Evolutionary conservation across 1,284 basidiomycete genomes (phyloP), one percentile per base, ranked within the genome.

Genomic region (Pyrrhoderma noxium): DNA sequence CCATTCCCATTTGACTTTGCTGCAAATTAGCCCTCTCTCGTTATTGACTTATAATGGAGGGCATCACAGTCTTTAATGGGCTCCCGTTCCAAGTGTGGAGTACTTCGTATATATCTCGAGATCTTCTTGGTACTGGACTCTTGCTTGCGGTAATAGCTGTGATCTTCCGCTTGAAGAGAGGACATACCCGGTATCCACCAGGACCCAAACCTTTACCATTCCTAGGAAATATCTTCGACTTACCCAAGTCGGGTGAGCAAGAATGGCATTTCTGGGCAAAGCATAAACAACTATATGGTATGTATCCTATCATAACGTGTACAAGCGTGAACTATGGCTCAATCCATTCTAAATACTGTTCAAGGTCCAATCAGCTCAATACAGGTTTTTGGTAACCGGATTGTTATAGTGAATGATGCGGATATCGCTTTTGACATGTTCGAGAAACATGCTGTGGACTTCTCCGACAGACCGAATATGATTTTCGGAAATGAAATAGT

Each of bases 381-480:
- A 37, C 62, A 61, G 23, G 58, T 73, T 31, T 65, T 75, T 47
- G 65, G 68, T 22, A 67, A 70, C 54, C 63, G 69, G 0, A 66
- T 74, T 58, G 56, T 77, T 42, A 64, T 77, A 47, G 56, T 77
- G 44, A 72, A 69, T 61, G 64, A 65, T 56, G 55, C 70, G 48
- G 62, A 71, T 54, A 65, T 65, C 19, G 68, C 68, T 31, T 64
- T 67, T 36, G 73, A 76, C 54, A 63, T 76, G 19, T 60, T 76
- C 25, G 74, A 76, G 45, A 74, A 69, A 58, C 65, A 69, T 47
- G 70, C 72, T 52, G 61, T 69, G 3, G 70, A 73, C 38, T 76
- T 75, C 59, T 76, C 74, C 34, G 73, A 75, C 62, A 66, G 75
- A 35, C 69, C 69, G 1, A 54, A 16, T 16, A 38, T 58, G 7